A percentile compares a stretch with the other conserved stretches of the same genome.
Evolutionary conservation across 306 rosid species (phyloP).

Genomic region (Begonia peltatifolia): DNA sequence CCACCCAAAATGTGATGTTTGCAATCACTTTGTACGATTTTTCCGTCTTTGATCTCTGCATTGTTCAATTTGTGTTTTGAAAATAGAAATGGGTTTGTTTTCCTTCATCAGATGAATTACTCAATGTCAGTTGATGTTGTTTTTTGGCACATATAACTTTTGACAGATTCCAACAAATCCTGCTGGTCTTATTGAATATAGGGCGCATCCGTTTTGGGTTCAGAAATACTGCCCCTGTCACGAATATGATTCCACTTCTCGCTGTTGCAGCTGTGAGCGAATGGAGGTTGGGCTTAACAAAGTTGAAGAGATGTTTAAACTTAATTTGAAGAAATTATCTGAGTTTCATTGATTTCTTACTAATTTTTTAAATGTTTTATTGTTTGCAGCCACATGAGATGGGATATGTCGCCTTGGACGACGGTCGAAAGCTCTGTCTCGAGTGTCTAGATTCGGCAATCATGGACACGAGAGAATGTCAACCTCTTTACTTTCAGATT

Average conservation of each 20-base stretch:
- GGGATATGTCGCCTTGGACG: constrained; percentile 53
- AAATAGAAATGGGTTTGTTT: background rate
- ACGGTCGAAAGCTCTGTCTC: constrained; percentile 90
- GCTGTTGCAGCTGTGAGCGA: constrained; percentile 97
- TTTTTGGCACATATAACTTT: constrained; percentile 42
- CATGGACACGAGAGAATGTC: constrained; percentile 80
- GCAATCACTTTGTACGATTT: constrained; percentile 86
- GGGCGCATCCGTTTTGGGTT: constrained; percentile 99
- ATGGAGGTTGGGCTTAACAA: constrained; percentile 68
- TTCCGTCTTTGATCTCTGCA: background rate
- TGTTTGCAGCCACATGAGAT: constrained; percentile 55
- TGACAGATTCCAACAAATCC: constrained; percentile 99
- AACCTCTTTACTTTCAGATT: constrained; percentile 75
- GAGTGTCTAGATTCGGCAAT: constrained; percentile 89
- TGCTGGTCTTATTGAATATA: constrained; percentile 99
- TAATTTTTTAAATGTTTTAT: constrained; percentile 8
- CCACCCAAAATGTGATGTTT: constrained; percentile 98
- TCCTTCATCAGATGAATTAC: constrained; percentile 11
- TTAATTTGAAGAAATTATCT: no score
- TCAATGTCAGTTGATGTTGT: constrained; percentile 36
- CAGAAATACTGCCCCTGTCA: constrained; percentile 97
- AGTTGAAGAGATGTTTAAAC: background rate
- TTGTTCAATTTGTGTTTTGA: background rate
- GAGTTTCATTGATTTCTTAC: constrained; percentile 1
- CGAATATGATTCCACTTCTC: constrained; percentile 82